Base-by-base conservation (phyloP, 1,284 basidiomycete genomes). In the Inonotus hispidus region DNA sequence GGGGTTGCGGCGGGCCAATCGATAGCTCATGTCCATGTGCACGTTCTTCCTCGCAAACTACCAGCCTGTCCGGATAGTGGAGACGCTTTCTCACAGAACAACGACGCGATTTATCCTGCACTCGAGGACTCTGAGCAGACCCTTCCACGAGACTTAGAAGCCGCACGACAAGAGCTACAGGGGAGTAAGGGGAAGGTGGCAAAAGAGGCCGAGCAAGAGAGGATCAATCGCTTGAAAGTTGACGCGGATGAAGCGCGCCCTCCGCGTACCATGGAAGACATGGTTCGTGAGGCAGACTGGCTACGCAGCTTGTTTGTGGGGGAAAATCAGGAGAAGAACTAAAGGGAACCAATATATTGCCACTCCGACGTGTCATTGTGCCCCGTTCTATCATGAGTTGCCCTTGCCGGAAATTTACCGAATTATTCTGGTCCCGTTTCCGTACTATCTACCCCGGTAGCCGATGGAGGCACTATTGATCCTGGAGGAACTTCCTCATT, bases 11-110 rank as follows among this genome's bases (percentile, higher is more conserved):
- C 93, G 0, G 88, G 93, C 0, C 94, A 97, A 76, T 87, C 85
- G 3, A 85, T 95, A 14, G 87, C 93, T 0, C 94, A 96, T 69
- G 91, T 96, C 23, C 94, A 97, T 71, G 89, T 96, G 65, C 94
- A 96, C 70, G 75, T 96, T 32, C 75, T 97, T 10, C 94, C 94
- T 23, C 83, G 94, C 1, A 85, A 85, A 68, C 73, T 78, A 25
- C 70, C 69, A 13, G 55, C 47, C 2, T 78, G 82, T 39, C 45
- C 57, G 8, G 57, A 50, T n/a, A 35, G 47, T 53, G 85, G 84
- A 11, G 89, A 92, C 71, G 73, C 72, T n/a, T 92, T 85, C 77
- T 81, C 79, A 58, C 74, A 67, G 65, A 80, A 79, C 49, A 92
- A 90, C 68, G 93, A 95, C 71, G 80, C 82, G 19, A 76, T 96